phyloP scores from a whole-genome alignment of 2,329 filamentous ascomycete genomes.

The Fusarium secorum region DNA sequence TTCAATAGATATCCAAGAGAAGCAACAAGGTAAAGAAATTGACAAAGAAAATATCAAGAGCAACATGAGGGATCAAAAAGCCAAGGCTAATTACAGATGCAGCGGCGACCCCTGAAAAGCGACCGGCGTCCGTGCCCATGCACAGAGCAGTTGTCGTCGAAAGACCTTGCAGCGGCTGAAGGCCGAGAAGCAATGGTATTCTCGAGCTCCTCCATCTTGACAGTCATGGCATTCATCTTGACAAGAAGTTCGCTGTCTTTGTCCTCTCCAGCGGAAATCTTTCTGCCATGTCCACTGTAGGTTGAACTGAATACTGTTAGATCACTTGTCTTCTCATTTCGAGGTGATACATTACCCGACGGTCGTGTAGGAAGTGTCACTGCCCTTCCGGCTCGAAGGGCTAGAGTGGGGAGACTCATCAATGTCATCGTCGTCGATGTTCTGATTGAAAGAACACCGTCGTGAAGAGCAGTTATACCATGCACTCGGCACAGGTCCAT shows the following conservation, averaged over 20 bases:
- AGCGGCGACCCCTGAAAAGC: neutral
- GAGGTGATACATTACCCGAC: neutral
- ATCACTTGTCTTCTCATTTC: fast-evolving
- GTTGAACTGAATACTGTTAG: neutral
- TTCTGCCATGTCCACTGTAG: neutral
- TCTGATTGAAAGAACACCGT: neutral
- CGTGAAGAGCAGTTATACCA: neutral
- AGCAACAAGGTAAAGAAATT: fast-evolving
- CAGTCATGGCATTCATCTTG: neutral
- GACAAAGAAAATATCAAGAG: fast-evolving
- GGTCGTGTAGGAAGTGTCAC: neutral
- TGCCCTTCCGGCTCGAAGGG: neutral
- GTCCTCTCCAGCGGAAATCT: neutral
- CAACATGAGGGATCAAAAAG: fast-evolving
- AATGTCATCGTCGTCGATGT: neutral
- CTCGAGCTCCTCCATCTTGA: neutral
- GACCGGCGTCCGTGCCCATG: neutral
- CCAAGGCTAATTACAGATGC: neutral
- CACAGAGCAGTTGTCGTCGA: neutral
- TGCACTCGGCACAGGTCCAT: neutral
- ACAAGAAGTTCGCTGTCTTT: neutral
- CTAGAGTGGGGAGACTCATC: neutral
- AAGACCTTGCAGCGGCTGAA: fast-evolving
- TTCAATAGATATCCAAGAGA: fast-evolving
- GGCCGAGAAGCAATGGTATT: neutral